phyloP scores from a whole-genome alignment of 2,329 filamentous ascomycete genomes.

The Fusarium chuoi region DNA sequence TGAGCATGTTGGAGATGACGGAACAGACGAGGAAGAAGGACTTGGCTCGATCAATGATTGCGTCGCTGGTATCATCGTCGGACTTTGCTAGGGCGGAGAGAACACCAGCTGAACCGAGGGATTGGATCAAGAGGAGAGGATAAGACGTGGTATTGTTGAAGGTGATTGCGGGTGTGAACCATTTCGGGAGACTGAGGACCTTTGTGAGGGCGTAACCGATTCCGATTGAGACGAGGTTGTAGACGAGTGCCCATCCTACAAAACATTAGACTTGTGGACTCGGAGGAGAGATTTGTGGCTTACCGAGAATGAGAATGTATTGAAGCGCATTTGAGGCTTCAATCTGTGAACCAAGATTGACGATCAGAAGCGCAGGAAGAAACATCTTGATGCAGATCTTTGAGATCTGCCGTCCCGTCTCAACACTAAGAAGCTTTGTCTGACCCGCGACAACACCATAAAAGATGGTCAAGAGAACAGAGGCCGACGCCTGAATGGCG shows the following conservation, averaged over 20 bases:
- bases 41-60: constrained; percentile 24
- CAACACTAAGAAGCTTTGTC: constrained; percentile 24
- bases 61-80: constrained; percentile 14
- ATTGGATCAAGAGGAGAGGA: constrained; percentile 26
- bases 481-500: constrained; percentile 34
- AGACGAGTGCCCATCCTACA: constrained; percentile 23
- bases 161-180: constrained; percentile 29
- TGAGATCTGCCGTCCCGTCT: constrained; percentile 30
- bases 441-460: constrained; percentile 28
- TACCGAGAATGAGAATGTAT: constrained; percentile 17
- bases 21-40: constrained; percentile 32
- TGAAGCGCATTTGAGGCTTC: constrained; percentile 17
- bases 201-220: constrained; percentile 19
- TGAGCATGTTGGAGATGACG: constrained; percentile 32
- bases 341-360: constrained; percentile 28
- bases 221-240: constrained; percentile 22
- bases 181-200: constrained; percentile 21
- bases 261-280: not conserved
- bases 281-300: not conserved
- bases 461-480: constrained; percentile 28
- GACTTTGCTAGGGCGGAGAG: constrained; percentile 23
- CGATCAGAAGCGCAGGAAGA: constrained; percentile 24
- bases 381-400: constrained; percentile 34
- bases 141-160: constrained; percentile 33
- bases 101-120: constrained; percentile 27